phyloP scores from a whole-genome alignment of 768 basidiomycete genomes.

The Mycena alexandri region DNA sequence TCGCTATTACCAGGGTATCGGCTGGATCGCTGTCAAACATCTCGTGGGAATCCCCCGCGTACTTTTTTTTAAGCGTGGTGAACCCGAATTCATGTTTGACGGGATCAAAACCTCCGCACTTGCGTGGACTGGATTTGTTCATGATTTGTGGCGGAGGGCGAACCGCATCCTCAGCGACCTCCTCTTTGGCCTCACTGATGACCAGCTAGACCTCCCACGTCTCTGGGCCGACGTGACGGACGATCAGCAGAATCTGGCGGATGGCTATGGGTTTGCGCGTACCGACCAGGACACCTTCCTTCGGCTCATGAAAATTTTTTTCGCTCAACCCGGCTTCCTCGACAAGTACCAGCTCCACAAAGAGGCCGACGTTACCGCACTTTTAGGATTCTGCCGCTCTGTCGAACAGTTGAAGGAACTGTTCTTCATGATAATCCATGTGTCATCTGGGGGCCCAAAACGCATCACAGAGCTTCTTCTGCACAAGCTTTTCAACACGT shows the following conservation, averaged over 20 bases:
- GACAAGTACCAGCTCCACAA: background rate
- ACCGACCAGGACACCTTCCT: background rate
- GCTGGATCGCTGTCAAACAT: conserved; percentile 6
- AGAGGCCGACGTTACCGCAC: background rate
- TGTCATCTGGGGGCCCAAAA: conserved; percentile 5
- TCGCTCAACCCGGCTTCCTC: background rate
- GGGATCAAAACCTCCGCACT: background rate
- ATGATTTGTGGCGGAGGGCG: background rate
- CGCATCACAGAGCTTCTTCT: conserved; percentile 11
- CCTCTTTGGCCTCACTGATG: conserved; percentile 2
- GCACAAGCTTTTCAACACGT: conserved; percentile 6
- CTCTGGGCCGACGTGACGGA: background rate
- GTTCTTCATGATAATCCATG: background rate
- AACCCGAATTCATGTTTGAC: conserved; percentile 13
- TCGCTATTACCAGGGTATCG: conserved; percentile 11
- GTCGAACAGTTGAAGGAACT: background rate
- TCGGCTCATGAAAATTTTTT: conserved; percentile 5
- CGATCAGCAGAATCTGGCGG: background rate
- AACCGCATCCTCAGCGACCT: conserved; percentile 1
- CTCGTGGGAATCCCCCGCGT: conserved; percentile 6
- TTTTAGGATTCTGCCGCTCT: background rate
- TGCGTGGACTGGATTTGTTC: conserved; percentile 1
- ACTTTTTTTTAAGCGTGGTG: conserved; percentile 5
- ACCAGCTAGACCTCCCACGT: background rate
- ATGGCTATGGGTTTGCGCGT: conserved; percentile 7